Base-by-base conservation (phyloP, 2,329 filamentous ascomycete genomes). In the Zymoseptoria pseudotritici region DNA sequence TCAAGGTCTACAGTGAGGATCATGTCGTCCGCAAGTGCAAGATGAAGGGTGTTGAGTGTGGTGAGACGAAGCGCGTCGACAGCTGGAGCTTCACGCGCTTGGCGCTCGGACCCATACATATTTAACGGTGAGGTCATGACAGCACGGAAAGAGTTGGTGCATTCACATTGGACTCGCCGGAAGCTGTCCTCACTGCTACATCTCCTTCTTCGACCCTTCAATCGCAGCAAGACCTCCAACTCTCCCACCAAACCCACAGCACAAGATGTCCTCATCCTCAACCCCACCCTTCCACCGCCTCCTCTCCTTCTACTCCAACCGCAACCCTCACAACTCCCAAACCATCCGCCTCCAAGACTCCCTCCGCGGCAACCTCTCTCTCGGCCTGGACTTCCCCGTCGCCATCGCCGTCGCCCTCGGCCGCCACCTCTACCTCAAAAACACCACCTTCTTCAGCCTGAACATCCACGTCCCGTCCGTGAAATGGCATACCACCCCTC, bases 321-420 rank as follows among this genome's bases (percentile, higher is more conserved):
- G 67, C 62, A 68, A 67, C 49, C 59, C 66, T 0, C 24, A 62
- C 54, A 66, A 70, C 61, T 65, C 68, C 4, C 65, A 69, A 46
- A 74, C 72, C 10, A 72, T 74, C 58, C 70, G 71, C 24, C 66
- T 74, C 26, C 63, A 66, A 54, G 72, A 74, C 64, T 72, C 70
- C 11, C 65, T 74, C 17, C 66, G 65, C 57, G 72, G 72, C 29
- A 72, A 74, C 58, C 68, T 74, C 11, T 66, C 72, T 3, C 61
- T 74, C 0, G 72, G 72, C n/a, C 70, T 74, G 13, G 71, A 74
- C 64, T 72, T 74, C 60, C 72, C 72, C n/a, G 63, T 72, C 53
- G 72, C 72, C 2, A 63, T 73, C 50, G 67, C 63, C 42, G 61
- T 74, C 5, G 72, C 72, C 29, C 29, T 72, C 7, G 67, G 70